These are phyloP conservation scores for Ophiorrhiza pumila DNA, from an alignment of 257 asterid genomes.

Conservation along the genomic window DNA sequence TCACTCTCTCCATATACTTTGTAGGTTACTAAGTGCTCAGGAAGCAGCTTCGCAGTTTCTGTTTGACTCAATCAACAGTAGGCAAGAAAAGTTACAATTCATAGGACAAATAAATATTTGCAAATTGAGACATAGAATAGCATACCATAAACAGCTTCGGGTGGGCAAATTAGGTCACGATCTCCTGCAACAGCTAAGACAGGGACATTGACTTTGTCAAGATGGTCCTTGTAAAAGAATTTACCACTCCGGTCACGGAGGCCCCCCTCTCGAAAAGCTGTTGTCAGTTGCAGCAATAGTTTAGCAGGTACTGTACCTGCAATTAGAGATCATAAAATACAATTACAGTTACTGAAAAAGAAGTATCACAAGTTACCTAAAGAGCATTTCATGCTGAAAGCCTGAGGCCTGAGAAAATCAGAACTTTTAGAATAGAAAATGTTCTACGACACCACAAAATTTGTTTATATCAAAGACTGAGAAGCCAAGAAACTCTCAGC, in stretches of 20 bases:
- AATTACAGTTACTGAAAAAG: background rate
- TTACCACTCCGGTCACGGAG: slow-evolving; percentile 76
- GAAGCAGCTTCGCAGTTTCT: slow-evolving; percentile 79
- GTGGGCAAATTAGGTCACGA: slow-evolving; percentile 90
- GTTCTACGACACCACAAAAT: background rate
- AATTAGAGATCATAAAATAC: slow-evolving; percentile 4
- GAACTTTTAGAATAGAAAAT: background rate
- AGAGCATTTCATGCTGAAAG: background rate
- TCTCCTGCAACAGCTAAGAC: slow-evolving; percentile 92
- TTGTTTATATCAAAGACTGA: background rate
- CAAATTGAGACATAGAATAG: background rate
- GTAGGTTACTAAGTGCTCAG: slow-evolving; percentile 69
- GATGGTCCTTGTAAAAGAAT: slow-evolving; percentile 76
- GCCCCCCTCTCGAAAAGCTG: slow-evolving; percentile 89
- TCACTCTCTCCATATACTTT: slow-evolving; percentile 67
- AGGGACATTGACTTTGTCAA: slow-evolving; percentile 59
- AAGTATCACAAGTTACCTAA: background rate
- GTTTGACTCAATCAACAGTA: slow-evolving; percentile 25
- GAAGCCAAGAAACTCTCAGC: background rate
- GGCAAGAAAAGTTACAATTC: slow-evolving; percentile 11
- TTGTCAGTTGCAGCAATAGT: slow-evolving; percentile 71
- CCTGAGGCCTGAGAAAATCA: background rate
- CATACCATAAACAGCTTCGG: slow-evolving; percentile 88
- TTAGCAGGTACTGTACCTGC: slow-evolving; percentile 93
- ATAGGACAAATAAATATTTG: background rate